Conservation (phyloP, 441 rosid species). For the Bruguiera hainesii region DNA sequence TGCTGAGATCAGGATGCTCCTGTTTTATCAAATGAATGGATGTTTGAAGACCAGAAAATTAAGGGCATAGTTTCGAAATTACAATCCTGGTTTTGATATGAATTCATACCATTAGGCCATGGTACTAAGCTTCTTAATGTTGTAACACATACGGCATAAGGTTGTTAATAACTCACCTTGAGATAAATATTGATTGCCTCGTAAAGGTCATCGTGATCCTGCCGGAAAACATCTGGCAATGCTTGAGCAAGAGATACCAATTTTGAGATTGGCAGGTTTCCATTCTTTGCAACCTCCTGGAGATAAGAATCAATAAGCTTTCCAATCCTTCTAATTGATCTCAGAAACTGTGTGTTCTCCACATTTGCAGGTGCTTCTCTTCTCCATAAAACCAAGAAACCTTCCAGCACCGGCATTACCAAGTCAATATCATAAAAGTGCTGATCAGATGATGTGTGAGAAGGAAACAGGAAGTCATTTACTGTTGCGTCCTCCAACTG, state of each 20-base stretch:
- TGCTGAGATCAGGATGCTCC: slow-evolving; percentile 87
- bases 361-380: slow-evolving; percentile 47
- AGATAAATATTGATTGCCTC: slow-evolving; percentile 84
- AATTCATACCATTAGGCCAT: background rate
- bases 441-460: slow-evolving; percentile 42
- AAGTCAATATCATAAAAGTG: slow-evolving; percentile 59
- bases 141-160: background rate
- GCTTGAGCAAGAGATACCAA: slow-evolving; percentile 66
- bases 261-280: slow-evolving; percentile 53
- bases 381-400: slow-evolving; percentile 69
- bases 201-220: slow-evolving; percentile 81
- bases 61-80: background rate
- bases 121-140: background rate
- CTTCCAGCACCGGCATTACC: slow-evolving; percentile 62
- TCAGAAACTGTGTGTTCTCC: slow-evolving; percentile 38
- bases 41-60: background rate
- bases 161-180: slow-evolving; percentile 44
- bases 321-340: slow-evolving; percentile 60
- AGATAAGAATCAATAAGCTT: slow-evolving; percentile 80
- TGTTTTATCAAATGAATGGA: slow-evolving; percentile 27
- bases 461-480: slow-evolving; percentile 62
- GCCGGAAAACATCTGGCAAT: slow-evolving; percentile 64
- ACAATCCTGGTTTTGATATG: background rate
- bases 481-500: slow-evolving; percentile 79
- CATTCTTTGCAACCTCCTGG: slow-evolving; percentile 70